phyloP scores from a whole-genome alignment of 2,329 filamentous ascomycete species.

The Colletotrichum aenigma region DNA sequence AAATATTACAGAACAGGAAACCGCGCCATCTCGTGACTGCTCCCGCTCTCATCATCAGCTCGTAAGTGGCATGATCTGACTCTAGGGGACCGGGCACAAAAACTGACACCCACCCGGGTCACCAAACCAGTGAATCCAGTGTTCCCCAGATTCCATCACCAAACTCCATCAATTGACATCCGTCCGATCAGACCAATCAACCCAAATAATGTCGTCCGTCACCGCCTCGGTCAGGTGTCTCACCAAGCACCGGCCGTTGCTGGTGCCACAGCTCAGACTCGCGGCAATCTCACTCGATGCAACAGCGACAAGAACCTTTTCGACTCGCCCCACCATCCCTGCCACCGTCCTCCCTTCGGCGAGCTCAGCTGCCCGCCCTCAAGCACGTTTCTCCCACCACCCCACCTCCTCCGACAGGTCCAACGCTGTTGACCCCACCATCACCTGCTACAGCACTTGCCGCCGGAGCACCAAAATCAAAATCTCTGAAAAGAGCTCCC shows the following conservation, averaged over 20 bases:
- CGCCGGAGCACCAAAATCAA: slow-evolving; percentile 22
- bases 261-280: neutral
- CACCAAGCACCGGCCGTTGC: neutral
- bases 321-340: slow-evolving; percentile 12
- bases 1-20: neutral
- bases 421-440: slow-evolving; percentile 29
- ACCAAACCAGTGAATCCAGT: neutral
- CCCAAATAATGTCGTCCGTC: neutral
- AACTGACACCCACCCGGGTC: neutral
- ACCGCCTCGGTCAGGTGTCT: slow-evolving; percentile 10
- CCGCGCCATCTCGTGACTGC: neutral
- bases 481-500: slow-evolving; percentile 26
- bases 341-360: neutral
- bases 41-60: neutral
- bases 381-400: slow-evolving; percentile 18
- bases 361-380: neutral
- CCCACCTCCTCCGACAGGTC: slow-evolving; percentile 9
- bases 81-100: neutral
- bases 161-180: neutral
- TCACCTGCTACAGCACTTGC: slow-evolving; percentile 28
- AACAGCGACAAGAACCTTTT: slow-evolving; percentile 9
- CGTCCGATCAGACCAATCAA: neutral
- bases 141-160: neutral
- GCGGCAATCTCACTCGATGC: neutral
- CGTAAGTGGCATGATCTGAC: slow-evolving; percentile 6